Evolutionary conservation across 306 rosid genomes (phyloP), one percentile per base, ranked within the genome.

Genomic region (Rosa multiflora): DNA sequence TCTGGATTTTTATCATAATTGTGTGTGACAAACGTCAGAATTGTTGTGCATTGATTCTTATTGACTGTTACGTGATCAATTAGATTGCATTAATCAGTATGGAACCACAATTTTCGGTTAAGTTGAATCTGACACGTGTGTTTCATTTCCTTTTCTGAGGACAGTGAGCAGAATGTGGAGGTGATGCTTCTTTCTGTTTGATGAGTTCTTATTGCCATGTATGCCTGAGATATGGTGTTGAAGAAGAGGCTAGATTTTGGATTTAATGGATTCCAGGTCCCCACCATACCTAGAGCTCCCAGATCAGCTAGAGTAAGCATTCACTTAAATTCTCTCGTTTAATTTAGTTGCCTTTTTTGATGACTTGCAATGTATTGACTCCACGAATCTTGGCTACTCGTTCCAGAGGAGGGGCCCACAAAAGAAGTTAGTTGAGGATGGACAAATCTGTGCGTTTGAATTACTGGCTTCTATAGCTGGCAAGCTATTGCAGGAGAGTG

Each of bases 391-490:
- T 79, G 85, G 48, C 75, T 77, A 51, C 81, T 89, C 74, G 81
- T 86, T 73, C 48, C 89, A 94, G 99, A 85, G 88, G 83, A 82
- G 92, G 88, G 82, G 82, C 75, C 77, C 86, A n/a, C 80, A 67
- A 74, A 84, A 87, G 91, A 88, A 87, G 82, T 78, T 68, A 15
- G 83, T 63, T 21, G 86, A 87, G 42, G 88, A 90, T 49, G 87
- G 85, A 75, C 83, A 80, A 75, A 83, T 79, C 74, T 89, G 91
- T 82, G 97, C 97, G 46, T 83, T 94, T 81, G 99, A 94, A 82
- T 77, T 94, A 59, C 76, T 94, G 85, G 97, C 97, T 80, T 87
- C 97, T 80, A 80, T 94, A 82, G 99, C 99, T 39, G 97, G 97
- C 64, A 85, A 92, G 89, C 87, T 94, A 74, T 86, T 94, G 92